A percentile compares a stretch with the other conserved stretches of the same genome.
Conservation (phyloP, 2,329 filamentous ascomycete species). For the Sporothrix humicola region DNA sequence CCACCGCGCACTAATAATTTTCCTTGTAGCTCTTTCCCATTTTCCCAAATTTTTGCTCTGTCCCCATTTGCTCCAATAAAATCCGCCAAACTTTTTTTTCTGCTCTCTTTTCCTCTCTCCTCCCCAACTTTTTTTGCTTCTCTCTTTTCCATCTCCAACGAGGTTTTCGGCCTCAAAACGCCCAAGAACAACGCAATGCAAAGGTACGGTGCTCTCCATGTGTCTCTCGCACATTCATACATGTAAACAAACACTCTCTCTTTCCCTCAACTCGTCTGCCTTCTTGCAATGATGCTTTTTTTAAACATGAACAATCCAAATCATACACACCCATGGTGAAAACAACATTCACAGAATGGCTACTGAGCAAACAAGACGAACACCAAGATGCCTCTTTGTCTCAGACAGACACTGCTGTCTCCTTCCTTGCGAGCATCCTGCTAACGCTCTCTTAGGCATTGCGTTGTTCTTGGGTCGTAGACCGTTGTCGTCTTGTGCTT, state of each 20-base stretch:
- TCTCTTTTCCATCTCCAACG: not conserved
- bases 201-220: slow-evolving; percentile 41
- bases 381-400: not conserved
- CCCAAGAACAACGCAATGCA: slow-evolving; percentile 27
- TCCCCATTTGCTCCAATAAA: slow-evolving; percentile 31
- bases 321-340: slow-evolving; percentile 66
- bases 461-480: slow-evolving; percentile 18
- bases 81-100: slow-evolving; percentile 31
- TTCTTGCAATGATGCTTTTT: slow-evolving; percentile 53
- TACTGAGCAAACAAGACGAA: slow-evolving; percentile 25
- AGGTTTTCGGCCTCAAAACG: not conserved
- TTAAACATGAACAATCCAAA: slow-evolving; percentile 65
- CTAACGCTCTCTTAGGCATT: slow-evolving; percentile 9
- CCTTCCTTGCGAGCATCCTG: not conserved
- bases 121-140: slow-evolving; percentile 9
- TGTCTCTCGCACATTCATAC: not conserved
- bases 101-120: slow-evolving; percentile 32
- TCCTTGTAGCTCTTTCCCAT: slow-evolving; percentile 23
- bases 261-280: slow-evolving; percentile 23
- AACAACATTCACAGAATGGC: slow-evolving; percentile 42
- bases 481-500: not conserved
- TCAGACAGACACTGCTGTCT: not conserved
- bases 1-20: slow-evolving; percentile 35
- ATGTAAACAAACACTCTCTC: not conserved
- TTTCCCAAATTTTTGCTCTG: slow-evolving; percentile 21